Conservation (phyloP, 2,329 filamentous ascomycete species). For the Bipolaris bicolor region DNA sequence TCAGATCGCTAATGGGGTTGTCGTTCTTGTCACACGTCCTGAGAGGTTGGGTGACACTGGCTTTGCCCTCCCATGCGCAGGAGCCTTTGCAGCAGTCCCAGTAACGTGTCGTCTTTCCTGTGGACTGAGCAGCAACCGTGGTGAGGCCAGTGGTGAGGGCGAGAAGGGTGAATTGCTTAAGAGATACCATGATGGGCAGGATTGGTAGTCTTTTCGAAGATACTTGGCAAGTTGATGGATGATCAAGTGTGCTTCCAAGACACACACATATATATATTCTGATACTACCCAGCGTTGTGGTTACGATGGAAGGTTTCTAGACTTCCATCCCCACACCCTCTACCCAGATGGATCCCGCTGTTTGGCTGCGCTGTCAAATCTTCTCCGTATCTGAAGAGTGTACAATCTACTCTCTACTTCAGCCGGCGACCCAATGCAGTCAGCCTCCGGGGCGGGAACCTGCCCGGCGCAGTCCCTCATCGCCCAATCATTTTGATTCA, state of each 20-base stretch:
- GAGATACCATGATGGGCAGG: slow-evolving; percentile 30
- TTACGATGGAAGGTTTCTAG: slow-evolving; percentile 1
- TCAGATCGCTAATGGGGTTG: slow-evolving; percentile 60
- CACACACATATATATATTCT: slow-evolving; percentile 8
- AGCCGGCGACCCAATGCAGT: slow-evolving; percentile 14
- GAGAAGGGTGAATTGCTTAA: slow-evolving; percentile 38
- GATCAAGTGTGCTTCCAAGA: neutral
- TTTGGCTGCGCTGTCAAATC: slow-evolving; percentile 1
- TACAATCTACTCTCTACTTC: slow-evolving; percentile 17
- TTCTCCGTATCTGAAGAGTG: slow-evolving; percentile 5
- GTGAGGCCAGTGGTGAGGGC: slow-evolving; percentile 35
- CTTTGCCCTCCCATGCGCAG: slow-evolving; percentile 66
- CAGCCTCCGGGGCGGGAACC: slow-evolving; percentile 3
- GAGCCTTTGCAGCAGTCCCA: slow-evolving; percentile 74
- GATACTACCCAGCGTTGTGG: neutral
- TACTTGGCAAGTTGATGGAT: neutral
- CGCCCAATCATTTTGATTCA: neutral
- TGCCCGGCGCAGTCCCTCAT: neutral
- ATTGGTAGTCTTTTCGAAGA: neutral
- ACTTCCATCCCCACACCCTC: slow-evolving; percentile 10
- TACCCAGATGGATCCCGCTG: neutral
- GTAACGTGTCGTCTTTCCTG: slow-evolving; percentile 46
- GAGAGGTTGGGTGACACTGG: slow-evolving; percentile 59
- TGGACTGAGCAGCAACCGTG: slow-evolving; percentile 35
- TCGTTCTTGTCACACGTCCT: slow-evolving; percentile 63